Conservation (phyloP, 2,329 filamentous ascomycete species). For the Thielaviopsis populi region DNA sequence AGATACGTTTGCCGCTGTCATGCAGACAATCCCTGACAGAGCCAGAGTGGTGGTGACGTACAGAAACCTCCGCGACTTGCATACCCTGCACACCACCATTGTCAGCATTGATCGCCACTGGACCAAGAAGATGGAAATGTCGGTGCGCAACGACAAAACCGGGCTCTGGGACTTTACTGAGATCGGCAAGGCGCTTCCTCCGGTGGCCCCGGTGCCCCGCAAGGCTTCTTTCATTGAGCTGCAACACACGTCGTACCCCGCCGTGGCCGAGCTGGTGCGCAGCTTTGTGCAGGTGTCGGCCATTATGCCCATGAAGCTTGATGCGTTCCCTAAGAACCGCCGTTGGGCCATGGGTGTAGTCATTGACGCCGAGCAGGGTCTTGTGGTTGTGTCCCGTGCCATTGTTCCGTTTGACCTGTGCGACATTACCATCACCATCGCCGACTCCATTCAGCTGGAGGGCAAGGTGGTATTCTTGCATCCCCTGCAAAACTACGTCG, state of each 20-base stretch:
- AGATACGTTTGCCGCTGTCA: constrained; percentile 76
- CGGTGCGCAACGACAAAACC: constrained; percentile 74
- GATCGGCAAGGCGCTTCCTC: constrained; percentile 64
- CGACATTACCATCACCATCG: constrained; percentile 90
- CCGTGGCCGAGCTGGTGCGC: constrained; percentile 81
- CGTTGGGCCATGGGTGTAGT: constrained; percentile 94
- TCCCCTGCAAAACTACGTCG: constrained; percentile 89
- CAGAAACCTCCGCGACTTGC: constrained; percentile 85
- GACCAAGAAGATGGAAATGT: constrained; percentile 87
- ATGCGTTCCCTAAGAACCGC: constrained; percentile 89
- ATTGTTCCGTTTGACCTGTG: constrained; percentile 94
- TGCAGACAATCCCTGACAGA: constrained; percentile 69
- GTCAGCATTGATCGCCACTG: constrained; percentile 90
- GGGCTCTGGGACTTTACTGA: constrained; percentile 93
- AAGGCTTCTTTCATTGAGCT: constrained; percentile 87
- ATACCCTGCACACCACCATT: constrained; percentile 86
- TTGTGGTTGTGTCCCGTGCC: constrained; percentile 86
- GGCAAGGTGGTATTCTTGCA: constrained; percentile 93
- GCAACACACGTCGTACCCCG: constrained; percentile 72
- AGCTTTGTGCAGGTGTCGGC: constrained; percentile 92
- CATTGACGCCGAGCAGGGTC: constrained; percentile 90
- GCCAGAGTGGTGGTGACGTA: constrained; percentile 86
- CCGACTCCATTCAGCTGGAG: constrained; percentile 87
- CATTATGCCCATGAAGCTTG: constrained; percentile 86
- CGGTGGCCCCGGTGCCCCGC: constrained; percentile 53